These are phyloP conservation scores for Chaetothyriales sp. DNA, from an alignment of 2,329 filamentous ascomycete genomes.

Conservation along the genomic window DNA sequence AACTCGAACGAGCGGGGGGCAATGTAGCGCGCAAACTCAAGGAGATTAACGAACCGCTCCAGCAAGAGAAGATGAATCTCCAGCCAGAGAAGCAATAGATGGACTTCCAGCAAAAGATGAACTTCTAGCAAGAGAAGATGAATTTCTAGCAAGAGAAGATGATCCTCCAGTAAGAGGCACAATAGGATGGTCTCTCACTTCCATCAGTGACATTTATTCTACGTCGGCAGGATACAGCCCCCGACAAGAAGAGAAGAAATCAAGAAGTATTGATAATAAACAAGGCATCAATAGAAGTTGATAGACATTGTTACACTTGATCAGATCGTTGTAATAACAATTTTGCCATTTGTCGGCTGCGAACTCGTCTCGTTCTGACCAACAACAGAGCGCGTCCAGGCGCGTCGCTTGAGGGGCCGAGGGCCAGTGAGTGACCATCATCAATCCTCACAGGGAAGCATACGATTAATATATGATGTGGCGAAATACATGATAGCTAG, in stretches of 20 bases:
- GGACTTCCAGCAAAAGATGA: conserved; percentile 2
- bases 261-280: too few species aligned
- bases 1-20: conserved; percentile 6
- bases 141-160: conserved; percentile 1
- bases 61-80: conserved; percentile 3
- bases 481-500: background rate
- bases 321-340: background rate
- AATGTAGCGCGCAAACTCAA: background rate
- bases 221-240: too few species aligned
- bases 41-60: too few species aligned
- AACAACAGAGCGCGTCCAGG: background rate
- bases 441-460: background rate
- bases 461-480: background rate
- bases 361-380: background rate
- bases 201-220: too few species aligned
- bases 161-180: background rate
- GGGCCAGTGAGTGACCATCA: background rate
- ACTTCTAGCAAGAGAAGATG: background rate
- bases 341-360: background rate
- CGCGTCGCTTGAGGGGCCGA: background rate
- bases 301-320: background rate
- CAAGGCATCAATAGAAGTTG: background rate
- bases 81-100: too few species aligned
- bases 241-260: too few species aligned
- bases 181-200: too few species aligned